Evolutionary conservation across 352 stramenopile genomes (phyloP), one percentile per base, ranked within the genome.

Genomic region (Globisporangium emineosum): DNA sequence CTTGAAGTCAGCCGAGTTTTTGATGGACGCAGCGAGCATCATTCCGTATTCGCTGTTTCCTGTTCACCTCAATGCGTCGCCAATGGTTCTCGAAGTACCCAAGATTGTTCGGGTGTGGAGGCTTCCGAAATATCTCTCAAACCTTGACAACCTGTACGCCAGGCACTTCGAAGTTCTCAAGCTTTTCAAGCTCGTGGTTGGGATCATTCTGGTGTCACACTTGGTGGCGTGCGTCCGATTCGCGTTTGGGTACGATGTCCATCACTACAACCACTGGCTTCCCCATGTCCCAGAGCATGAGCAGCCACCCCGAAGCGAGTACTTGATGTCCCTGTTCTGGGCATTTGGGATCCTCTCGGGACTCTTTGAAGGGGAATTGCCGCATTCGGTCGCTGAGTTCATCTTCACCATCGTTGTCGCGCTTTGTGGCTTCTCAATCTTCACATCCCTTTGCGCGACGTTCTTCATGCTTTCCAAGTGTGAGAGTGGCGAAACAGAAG

Each of bases 381-480:
- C 84, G 0, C 74, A 75, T 1, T 66, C 69, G 4, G 70, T 73
- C 23, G 43, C 57, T 1, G 73, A 91, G 65, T 89, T 90, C 58
- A 13, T 88, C 10, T 93, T 91, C 62, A 90, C 79, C 1, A 77
- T 81, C 4, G 62, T 78, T 27, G 82, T 93, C n/a, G 83, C 80
- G 1, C 57, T 83, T 2, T 80, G 82, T 42, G 84, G 82, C 0
- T 91, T 93, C 51, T 81, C 80, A 5, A 66, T 91, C 56, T 93
- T 91, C 61, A 88, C 79, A 13, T 75, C 70, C 0, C 72, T 91
- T 21, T 89, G 83, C 3, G 81, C 81, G 0, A 93, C 81, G 25
- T 83, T 93, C 52, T 93, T 93, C 61, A 86, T 89, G 45, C 79
- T 91, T 30, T 93, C 85, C 29, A 90, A 90, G 60, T 91, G 84